phyloP scores from a whole-genome alignment of 2,329 filamentous ascomycete species.

The Cladobotryum mycophilum region DNA sequence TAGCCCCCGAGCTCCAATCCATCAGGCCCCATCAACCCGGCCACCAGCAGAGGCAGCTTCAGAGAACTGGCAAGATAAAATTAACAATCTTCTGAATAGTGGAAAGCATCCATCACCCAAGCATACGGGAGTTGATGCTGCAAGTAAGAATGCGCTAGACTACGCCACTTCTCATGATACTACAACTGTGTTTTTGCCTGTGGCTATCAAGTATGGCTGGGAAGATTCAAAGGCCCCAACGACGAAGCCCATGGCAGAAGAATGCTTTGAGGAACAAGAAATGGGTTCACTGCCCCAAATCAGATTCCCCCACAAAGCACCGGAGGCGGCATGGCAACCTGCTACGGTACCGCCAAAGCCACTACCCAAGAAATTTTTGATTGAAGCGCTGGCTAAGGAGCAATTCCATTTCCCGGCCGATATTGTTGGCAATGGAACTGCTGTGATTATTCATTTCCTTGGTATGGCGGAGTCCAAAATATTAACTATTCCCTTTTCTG shows the following conservation, averaged over 20 bases:
- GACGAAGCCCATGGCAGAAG: conserved; percentile 67
- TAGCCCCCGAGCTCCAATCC: conserved; percentile 17
- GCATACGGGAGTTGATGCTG: conserved; percentile 57
- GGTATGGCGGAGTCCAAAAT: conserved; percentile 34
- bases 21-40: conserved; percentile 14
- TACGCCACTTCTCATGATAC: conserved; percentile 41
- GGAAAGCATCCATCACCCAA: conserved; percentile 54
- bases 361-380: conserved; percentile 44
- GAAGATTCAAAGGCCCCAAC: conserved; percentile 40
- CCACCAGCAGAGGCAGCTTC: conserved; percentile 31
- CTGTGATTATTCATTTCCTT: conserved; percentile 36
- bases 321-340: conserved; percentile 58
- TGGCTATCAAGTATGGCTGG: conserved; percentile 19
- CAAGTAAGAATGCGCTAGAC: conserved; percentile 61
- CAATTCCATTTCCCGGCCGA: conserved; percentile 29
- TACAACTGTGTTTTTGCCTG: conserved; percentile 66
- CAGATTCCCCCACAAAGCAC: conserved; percentile 56
- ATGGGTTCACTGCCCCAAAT: conserved; percentile 71
- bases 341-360: conserved; percentile 49
- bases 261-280: conserved; percentile 76
- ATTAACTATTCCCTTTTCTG: conserved; percentile 32
- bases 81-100: conserved; percentile 72
- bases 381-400: conserved; percentile 32
- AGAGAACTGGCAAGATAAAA: conserved; percentile 70
- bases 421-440: conserved; percentile 27